Conservation (phyloP, 352 stramenopile species). For the Globisporangium radiosum region DNA sequence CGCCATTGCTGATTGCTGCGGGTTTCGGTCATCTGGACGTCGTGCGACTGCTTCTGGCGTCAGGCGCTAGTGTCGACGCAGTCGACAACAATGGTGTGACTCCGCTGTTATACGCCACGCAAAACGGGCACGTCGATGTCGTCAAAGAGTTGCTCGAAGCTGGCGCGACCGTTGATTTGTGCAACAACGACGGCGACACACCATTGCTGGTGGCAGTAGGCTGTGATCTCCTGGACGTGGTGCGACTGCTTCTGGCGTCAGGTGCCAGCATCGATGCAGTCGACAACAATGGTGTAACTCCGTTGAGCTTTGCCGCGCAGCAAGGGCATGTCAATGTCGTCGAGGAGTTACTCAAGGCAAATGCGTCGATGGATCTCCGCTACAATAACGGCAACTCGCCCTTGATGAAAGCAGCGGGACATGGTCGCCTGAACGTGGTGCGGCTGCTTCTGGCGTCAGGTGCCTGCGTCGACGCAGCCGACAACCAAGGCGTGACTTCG, state of each 20-base stretch:
- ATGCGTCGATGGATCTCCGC: conserved; percentile 39
- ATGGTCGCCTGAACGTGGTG: conserved; percentile 17
- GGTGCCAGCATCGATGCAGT: conserved; percentile 33
- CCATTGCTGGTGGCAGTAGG: background rate
- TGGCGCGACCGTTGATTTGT: background rate
- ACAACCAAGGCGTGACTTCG: conserved; percentile 30
- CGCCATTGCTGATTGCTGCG: background rate
- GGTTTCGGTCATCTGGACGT: background rate
- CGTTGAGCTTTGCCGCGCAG: conserved; percentile 36
- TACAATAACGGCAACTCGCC: conserved; percentile 10
- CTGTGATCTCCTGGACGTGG: conserved; percentile 16
- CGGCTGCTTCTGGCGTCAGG: conserved; percentile 35
- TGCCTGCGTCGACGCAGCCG: conserved; percentile 33
- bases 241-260: conserved; percentile 23
- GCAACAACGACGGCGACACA: background rate
- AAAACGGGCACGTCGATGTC: background rate
- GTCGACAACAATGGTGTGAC: background rate
- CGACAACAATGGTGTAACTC: conserved; percentile 26
- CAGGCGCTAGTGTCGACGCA: background rate
- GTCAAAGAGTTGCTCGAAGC: background rate
- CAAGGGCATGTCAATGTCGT: conserved; percentile 37
- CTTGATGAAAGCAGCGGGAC: conserved; percentile 4
- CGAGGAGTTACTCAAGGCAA: conserved; percentile 29
- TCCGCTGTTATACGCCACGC: background rate
- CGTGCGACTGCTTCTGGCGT: background rate